Conservation (phyloP, 2,329 filamentous ascomycete genomes). For the Phialophora expanda region DNA sequence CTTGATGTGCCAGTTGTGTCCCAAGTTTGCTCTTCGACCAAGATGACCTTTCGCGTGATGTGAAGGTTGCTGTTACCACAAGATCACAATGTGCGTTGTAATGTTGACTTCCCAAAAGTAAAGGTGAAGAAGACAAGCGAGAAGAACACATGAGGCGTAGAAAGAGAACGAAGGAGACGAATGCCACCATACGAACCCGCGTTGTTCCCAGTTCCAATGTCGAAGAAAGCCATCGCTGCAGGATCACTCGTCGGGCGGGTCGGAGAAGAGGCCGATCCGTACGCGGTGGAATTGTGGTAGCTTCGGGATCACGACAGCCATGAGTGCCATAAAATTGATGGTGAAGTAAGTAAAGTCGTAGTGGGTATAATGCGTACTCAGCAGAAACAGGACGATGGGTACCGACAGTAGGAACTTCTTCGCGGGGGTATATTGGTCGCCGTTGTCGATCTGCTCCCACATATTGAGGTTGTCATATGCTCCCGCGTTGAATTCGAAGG, state of each 20-base stretch:
- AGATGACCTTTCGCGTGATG: neutral
- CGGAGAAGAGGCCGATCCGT: conserved; percentile 75
- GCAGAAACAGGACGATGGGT: conserved; percentile 88
- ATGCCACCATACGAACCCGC: neutral
- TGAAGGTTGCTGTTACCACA: conserved; percentile 6
- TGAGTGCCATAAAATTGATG: conserved; percentile 91
- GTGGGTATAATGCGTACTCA: conserved; percentile 98
- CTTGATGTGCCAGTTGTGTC: neutral
- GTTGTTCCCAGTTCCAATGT: neutral
- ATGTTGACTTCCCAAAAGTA: conserved; percentile 17
- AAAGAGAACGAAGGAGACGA: conserved; percentile 12
- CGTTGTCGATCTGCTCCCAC: conserved; percentile 99
- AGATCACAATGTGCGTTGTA: conserved; percentile 14
- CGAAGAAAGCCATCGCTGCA: conserved; percentile 1
- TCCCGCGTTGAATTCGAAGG: conserved; percentile 97
- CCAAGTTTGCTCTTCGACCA: neutral
- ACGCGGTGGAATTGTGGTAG: conserved; percentile 83
- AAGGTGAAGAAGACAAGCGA: conserved; percentile 17
- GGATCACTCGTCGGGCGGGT: conserved; percentile 64
- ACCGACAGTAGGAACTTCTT: conserved; percentile 98
- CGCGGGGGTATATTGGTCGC: conserved; percentile 95
- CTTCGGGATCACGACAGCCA: conserved; percentile 95
- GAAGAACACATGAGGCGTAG: conserved; percentile 16
- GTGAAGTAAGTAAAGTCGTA: conserved; percentile 97
- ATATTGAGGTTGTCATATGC: conserved; percentile 99